Percentiles rank a stretch among this genome's conserved stretches.
These are phyloP conservation scores for Abortiporus biennis DNA, from an alignment of 1,284 basidiomycete species.

Conservation along the genomic window DNA sequence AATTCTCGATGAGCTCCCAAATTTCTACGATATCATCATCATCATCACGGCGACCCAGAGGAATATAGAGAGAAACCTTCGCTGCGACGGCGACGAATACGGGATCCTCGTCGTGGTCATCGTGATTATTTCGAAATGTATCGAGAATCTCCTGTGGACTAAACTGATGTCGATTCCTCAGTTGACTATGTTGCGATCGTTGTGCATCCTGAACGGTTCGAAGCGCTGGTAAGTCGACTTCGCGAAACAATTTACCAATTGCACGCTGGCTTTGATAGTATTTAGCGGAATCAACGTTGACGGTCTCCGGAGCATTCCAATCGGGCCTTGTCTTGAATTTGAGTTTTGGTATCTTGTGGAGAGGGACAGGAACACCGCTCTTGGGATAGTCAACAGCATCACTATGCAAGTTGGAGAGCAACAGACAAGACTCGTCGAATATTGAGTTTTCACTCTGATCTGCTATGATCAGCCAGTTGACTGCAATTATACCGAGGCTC, in stretches of 20 bases:
- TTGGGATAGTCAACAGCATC: conserved; percentile 65
- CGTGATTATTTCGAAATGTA: too few species aligned
- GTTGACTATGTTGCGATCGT: conserved; percentile 14
- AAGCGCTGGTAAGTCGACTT: conserved; percentile 44
- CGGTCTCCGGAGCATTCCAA: conserved; percentile 60
- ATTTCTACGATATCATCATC: conserved; percentile 16
- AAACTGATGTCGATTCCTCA: conserved; percentile 18
- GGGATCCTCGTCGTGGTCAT: conserved; percentile 12
- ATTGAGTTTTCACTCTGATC: conserved; percentile 55
- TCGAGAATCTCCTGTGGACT: background rate
- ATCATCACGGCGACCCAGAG: conserved; percentile 13
- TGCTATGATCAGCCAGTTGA: conserved; percentile 58
- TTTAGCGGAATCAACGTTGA: conserved; percentile 17
- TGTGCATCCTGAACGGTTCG: conserved; percentile 14
- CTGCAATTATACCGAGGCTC: conserved; percentile 58
- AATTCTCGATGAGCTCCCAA: conserved; percentile 37
- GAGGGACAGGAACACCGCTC: conserved; percentile 51
- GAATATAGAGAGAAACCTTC: conserved; percentile 22
- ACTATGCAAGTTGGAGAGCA: conserved; percentile 61
- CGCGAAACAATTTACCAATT: conserved; percentile 53
- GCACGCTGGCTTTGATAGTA: conserved; percentile 47
- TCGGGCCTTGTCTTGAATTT: conserved; percentile 39
- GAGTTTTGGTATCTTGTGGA: conserved; percentile 41
- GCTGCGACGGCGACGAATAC: conserved; percentile 17
- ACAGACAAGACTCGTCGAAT: conserved; percentile 52